Percentiles rank a stretch among this genome's conserved stretches.
Evolutionary conservation across 352 stramenopile genomes (phyloP).

Genomic region (Phytophthora pinifolia): DNA sequence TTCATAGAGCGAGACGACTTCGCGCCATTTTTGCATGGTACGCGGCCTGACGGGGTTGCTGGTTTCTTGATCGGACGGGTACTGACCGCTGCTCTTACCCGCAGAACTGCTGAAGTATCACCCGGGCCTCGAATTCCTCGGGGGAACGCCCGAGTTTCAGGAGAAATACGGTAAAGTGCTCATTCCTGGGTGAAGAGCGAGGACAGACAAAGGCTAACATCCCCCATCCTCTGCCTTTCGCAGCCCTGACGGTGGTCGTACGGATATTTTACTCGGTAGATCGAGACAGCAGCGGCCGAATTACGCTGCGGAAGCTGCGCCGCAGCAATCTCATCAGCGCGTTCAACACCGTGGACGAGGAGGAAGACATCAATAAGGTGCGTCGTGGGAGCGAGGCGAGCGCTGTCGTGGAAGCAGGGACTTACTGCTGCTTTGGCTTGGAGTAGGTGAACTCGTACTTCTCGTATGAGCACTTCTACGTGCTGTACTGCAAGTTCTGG

Average conservation of each 20-base stretch:
- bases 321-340: conserved; percentile 94
- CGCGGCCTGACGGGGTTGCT: too few relatives aligned
- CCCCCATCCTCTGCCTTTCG: background rate
- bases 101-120: conserved; percentile 88
- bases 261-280: conserved; percentile 95
- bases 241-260: conserved; percentile 95
- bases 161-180: conserved; percentile 94
- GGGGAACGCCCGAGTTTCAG: conserved; percentile 98
- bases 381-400: background rate
- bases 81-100: conserved; percentile 33
- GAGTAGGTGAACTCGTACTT: conserved; percentile 94
- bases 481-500: conserved; percentile 99
- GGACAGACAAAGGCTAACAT: background rate
- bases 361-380: conserved; percentile 99
- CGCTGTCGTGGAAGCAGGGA: background rate
- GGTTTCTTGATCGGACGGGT: background rate
- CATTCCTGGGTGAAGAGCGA: background rate
- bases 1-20: conserved; percentile 96
- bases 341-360: conserved; percentile 97
- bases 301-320: conserved; percentile 94
- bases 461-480: conserved; percentile 99
- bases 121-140: conserved; percentile 96
- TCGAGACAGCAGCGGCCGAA: conserved; percentile 93
- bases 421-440: background rate
- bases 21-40: conserved; percentile 95